phyloP scores from a whole-genome alignment of 441 rosid genomes.

The Gossypium davidsonii region DNA sequence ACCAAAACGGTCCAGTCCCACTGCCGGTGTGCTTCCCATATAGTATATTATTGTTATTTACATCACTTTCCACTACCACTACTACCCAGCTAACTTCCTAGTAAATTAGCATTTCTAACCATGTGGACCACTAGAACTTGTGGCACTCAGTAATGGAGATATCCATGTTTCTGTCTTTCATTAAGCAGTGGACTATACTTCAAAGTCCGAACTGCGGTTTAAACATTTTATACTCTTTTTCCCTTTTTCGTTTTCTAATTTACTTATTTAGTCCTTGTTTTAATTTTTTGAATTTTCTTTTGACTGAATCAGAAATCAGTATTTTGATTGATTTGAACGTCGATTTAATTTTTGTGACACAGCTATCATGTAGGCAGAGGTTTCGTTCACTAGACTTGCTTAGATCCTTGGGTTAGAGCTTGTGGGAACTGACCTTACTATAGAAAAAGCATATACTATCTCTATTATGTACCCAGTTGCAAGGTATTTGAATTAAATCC shows the following conservation, averaged over 20 bases:
- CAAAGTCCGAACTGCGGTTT: constrained; percentile 12
- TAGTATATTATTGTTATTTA: background rate
- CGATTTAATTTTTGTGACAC: constrained; percentile 12
- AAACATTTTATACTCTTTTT: too few relatives aligned
- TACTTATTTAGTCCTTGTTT: too few relatives aligned
- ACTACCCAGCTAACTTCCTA: background rate
- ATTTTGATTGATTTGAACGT: background rate
- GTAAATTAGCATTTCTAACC: background rate
- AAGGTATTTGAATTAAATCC: too few relatives aligned
- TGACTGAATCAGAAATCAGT: constrained; percentile 1
- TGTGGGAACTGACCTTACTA: constrained; percentile 90
- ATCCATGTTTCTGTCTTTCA: background rate
- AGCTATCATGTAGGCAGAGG: constrained; percentile 41
- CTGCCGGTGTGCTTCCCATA: background rate
- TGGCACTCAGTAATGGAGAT: background rate
- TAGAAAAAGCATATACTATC: constrained; percentile 43
- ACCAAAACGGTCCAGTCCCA: background rate
- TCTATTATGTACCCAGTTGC: background rate
- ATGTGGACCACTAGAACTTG: background rate
- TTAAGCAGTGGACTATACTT: background rate
- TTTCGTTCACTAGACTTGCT: constrained; percentile 55
- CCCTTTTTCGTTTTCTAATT: too few relatives aligned
- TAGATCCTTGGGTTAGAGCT: constrained; percentile 75
- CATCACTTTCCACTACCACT: background rate
- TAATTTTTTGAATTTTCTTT: too few relatives aligned